These are phyloP conservation scores for Arachis monticola DNA, from an alignment of 331 rosid species.

Conservation along the genomic window DNA sequence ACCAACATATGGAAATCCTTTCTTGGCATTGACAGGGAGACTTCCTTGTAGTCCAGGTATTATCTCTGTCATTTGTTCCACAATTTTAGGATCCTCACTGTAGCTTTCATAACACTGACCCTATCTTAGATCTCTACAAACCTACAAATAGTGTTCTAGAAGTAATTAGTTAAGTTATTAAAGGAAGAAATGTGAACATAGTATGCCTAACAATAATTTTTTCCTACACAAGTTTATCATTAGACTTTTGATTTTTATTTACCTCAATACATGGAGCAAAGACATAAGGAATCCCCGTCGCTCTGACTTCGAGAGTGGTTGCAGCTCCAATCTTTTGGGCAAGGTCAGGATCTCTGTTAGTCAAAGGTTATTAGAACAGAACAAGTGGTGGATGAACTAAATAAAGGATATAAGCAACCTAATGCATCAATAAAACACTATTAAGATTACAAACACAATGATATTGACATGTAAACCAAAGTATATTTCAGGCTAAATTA, in stretches of 20 bases:
- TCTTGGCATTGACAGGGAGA: conserved; percentile 50
- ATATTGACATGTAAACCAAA: conserved; percentile 3
- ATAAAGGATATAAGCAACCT: conserved; percentile 17
- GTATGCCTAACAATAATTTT: conserved; percentile 10
- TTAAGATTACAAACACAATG: conserved; percentile 12
- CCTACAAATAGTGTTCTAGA: no score
- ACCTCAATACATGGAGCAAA: conserved; percentile 84
- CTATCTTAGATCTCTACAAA: no score
- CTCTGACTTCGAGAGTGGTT: conserved; percentile 76
- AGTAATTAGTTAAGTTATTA: conserved; percentile 52
- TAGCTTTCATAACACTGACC: no score
- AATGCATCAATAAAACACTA: conserved; percentile 16
- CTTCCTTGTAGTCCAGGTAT: conserved; percentile 73
- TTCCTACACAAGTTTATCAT: conserved; percentile 23
- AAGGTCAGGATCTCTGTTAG: conserved; percentile 57
- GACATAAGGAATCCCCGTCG: conserved; percentile 71
- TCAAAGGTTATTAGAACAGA: conserved; percentile 37
- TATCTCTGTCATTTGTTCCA: conserved; percentile 65
- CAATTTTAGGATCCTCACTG: conserved; percentile 31
- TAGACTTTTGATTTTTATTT: conserved; percentile 27
- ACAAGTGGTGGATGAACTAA: conserved; percentile 22
- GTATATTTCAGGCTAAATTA: no score
- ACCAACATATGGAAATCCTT: conserved; percentile 66
- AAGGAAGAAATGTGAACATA: not conserved
- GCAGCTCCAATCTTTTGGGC: conserved; percentile 64